Evolutionary conservation across 495 filamentous ascomycete species (phyloP).

Genomic region (Geopyxis carbonaria): DNA sequence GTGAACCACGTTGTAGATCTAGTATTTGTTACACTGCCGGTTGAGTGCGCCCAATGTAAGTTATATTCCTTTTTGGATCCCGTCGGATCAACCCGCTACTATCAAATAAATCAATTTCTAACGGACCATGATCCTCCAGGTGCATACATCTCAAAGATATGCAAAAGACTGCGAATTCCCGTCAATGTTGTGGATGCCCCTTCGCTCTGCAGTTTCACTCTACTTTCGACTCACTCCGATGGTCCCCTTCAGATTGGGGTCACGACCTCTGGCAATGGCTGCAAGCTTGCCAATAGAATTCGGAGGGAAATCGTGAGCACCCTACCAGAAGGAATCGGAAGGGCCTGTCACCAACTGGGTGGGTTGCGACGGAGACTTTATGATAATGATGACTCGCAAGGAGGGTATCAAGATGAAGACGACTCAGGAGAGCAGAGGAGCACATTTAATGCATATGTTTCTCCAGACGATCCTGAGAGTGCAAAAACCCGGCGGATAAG

Average conservation of each 20-base stretch:
- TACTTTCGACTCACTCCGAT: slow-evolving; percentile 75
- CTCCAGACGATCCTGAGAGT: slow-evolving; percentile 52
- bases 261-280: slow-evolving; percentile 87
- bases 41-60: slow-evolving; percentile 13
- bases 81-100: slow-evolving; percentile 37
- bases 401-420: slow-evolving; percentile 49
- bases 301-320: slow-evolving; percentile 67
- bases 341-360: slow-evolving; percentile 60
- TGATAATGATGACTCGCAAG: slow-evolving; percentile 63
- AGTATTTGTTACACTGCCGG: slow-evolving; percentile 60
- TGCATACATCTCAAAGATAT: slow-evolving; percentile 54
- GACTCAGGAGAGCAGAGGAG: slow-evolving; percentile 71
- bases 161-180: slow-evolving; percentile 65
- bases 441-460: slow-evolving; percentile 67
- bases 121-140: slow-evolving; percentile 4
- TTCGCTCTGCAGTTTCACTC: slow-evolving; percentile 62
- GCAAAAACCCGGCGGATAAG: slow-evolving; percentile 68
- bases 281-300: slow-evolving; percentile 84
- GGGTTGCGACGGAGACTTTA: slow-evolving; percentile 57
- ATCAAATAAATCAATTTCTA: slow-evolving; percentile 6
- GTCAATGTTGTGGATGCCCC: slow-evolving; percentile 86
- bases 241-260: slow-evolving; percentile 90
- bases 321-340: slow-evolving; percentile 67
- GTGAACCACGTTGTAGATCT: slow-evolving; percentile 67
- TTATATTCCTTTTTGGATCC: slow-evolving; percentile 28